Base-by-base conservation (phyloP, 2,329 filamentous ascomycete species). In the Ascochyta fabae region DNA sequence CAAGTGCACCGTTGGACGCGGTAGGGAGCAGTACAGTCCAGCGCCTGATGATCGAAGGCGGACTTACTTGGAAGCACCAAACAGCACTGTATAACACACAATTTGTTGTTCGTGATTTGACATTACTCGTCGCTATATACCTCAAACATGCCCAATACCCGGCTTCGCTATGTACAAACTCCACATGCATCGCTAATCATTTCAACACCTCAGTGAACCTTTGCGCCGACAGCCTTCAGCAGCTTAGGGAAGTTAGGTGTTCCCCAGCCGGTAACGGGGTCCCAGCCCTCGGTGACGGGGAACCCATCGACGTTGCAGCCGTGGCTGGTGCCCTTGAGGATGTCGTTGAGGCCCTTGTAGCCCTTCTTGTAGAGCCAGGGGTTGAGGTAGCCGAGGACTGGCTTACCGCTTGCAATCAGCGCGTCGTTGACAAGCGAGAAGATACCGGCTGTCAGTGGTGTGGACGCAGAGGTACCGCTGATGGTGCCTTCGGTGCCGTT, bases 361-460 rank as follows among this genome's bases (percentile, higher is more conserved):
- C 79, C 81, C 42, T 70, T 65, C 10, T 73, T 74, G 66, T 87
- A 88, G 6, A 87, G 66, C 82, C 83, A 86, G 0, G 85, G 85
- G 64, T 88, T 87, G 42, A 87, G 58, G 74, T 85, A 87, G 0
- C 85, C 85, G 39, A 87, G 72, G 0, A 78, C 70, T 0, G 79
- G 67, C 66, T 82, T 80, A 5, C 82, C 82, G 6, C 72, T 74
- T 0, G 78, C 72, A 16, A 88, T 70, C 31, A 84, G 76, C 0
- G 82, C 84, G 62, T 88, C 86, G 62, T 89, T 89, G 52, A 89
- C 74, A 4, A 89, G 79, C 1, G 83, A 78, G 36, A 90, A 76
- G 43, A 89, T 78, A 6, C 79, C 83, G 0, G 84, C 82, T 23
- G 85, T 84, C 0, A 84, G 75, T 0, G 88, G 88, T 0, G 83